phyloP scores from a whole-genome alignment of 2,329 filamentous ascomycete genomes.

The Emmonsiellopsis sp. region DNA sequence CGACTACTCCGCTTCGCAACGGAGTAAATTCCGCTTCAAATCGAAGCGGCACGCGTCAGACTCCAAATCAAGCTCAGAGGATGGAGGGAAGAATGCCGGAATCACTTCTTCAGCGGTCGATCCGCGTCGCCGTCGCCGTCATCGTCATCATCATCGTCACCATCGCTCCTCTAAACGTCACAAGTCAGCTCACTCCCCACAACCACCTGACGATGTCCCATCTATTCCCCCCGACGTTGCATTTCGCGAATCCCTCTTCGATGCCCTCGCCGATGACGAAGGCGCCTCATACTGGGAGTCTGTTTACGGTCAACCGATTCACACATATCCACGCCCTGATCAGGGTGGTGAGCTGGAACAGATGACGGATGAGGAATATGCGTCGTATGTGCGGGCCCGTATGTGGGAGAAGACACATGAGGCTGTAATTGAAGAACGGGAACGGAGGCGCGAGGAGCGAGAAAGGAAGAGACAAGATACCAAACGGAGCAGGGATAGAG shows the following conservation, averaged over 20 bases:
- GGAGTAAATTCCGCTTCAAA: slow-evolving; percentile 28
- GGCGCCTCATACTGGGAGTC: slow-evolving; percentile 90
- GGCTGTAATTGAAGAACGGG: slow-evolving; percentile 68
- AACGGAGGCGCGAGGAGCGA: slow-evolving; percentile 47
- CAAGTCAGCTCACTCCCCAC: slow-evolving; percentile 12
- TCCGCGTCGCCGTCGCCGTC: slow-evolving; percentile 4
- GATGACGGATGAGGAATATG: slow-evolving; percentile 92
- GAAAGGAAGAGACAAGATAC: slow-evolving; percentile 38
- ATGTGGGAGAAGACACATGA: slow-evolving; percentile 97
- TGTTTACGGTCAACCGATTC: slow-evolving; percentile 93
- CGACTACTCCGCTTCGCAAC: slow-evolving; percentile 12
- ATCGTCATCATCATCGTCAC: slow-evolving; percentile 15
- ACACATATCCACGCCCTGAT: slow-evolving; percentile 56
- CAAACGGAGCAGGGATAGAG: slow-evolving; percentile 15
- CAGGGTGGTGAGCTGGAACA: slow-evolving; percentile 55
- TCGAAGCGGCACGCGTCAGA: slow-evolving; percentile 3
- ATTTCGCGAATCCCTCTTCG: slow-evolving; percentile 90
- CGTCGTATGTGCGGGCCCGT: slow-evolving; percentile 67
- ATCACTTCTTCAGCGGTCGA: slow-evolving; percentile 2
- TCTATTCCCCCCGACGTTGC: slow-evolving; percentile 60
- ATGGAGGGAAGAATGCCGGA: not conserved
- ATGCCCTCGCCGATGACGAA: slow-evolving; percentile 94
- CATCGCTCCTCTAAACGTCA: slow-evolving; percentile 18
- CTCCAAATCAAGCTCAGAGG: not conserved
- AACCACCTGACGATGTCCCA: not conserved